These are phyloP conservation scores for Boechera divaricarpa DNA, from an alignment of 345 rosid species.

Conservation along the genomic window DNA sequence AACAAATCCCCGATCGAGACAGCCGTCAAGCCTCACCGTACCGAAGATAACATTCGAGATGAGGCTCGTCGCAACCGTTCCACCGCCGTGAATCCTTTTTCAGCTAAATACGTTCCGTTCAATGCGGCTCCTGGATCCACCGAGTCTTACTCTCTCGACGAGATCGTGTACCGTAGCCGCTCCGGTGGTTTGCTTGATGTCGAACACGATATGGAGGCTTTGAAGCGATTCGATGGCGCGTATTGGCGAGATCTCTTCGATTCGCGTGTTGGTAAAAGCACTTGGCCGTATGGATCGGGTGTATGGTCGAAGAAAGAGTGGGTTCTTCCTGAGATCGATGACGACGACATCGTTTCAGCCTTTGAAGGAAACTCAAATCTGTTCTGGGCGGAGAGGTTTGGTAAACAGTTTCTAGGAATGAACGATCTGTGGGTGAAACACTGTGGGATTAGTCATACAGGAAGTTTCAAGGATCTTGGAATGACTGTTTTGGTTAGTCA, in stretches of 20 bases:
- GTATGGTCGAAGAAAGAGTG: conserved; percentile 95
- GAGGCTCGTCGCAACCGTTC: conserved; percentile 71
- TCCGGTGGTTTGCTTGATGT: conserved; percentile 87
- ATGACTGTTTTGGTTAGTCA: conserved; percentile 96
- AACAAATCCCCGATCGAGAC: conserved; percentile 37
- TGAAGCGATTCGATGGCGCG: conserved; percentile 67
- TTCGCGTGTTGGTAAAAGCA: conserved; percentile 82
- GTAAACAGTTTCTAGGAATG: conserved; percentile 76
- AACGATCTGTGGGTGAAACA: conserved; percentile 93
- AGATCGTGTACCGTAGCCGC: conserved; percentile 83
- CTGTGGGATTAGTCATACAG: conserved; percentile 92
- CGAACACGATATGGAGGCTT: conserved; percentile 77
- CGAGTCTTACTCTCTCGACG: conserved; percentile 84
- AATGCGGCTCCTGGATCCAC: conserved; percentile 56
- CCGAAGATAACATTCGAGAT: conserved; percentile 61
- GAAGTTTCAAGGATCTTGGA: conserved; percentile 91
- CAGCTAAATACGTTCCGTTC: conserved; percentile 85
- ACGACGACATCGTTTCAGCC: conserved; percentile 87
- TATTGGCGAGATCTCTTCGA: conserved; percentile 83
- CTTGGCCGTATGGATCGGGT: conserved; percentile 90
- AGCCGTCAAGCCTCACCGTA: conserved; percentile 47
- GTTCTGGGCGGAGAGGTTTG: conserved; percentile 93
- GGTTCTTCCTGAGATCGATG: conserved; percentile 84
- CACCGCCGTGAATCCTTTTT: conserved; percentile 47
- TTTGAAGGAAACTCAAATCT: conserved; percentile 90